These are phyloP conservation scores for Hypomontagnella submonticulosa DNA, from an alignment of 495 filamentous ascomycete genomes.

Conservation along the genomic window DNA sequence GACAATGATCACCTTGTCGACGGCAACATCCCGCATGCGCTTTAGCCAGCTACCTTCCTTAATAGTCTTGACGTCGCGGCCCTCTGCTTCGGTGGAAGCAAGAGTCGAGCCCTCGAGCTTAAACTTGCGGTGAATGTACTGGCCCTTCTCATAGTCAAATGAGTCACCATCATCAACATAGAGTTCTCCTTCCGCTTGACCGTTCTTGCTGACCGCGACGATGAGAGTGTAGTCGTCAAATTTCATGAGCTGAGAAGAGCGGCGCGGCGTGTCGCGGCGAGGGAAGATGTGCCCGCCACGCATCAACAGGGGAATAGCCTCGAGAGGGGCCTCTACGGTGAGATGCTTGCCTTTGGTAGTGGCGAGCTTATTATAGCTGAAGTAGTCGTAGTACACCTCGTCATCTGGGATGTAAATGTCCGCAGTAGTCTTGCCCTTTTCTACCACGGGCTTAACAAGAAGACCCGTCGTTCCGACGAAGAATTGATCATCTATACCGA, in stretches of 20 bases:
- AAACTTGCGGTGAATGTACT: conserved; percentile 87
- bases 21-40: conserved; percentile 75
- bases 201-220: conserved; percentile 74
- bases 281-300: conserved; percentile 92
- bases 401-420: conserved; percentile 88
- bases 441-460: conserved; percentile 86
- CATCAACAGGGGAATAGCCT: conserved; percentile 89
- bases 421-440: conserved; percentile 74
- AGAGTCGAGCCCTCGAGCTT: conserved; percentile 65
- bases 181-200: conserved; percentile 80
- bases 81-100: conserved; percentile 59
- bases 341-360: conserved; percentile 72
- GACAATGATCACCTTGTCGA: conserved; percentile 86
- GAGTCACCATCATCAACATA: conserved; percentile 96
- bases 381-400: conserved; percentile 94
- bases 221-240: conserved; percentile 95
- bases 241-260: conserved; percentile 87
- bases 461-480: conserved; percentile 89
- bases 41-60: conserved; percentile 80
- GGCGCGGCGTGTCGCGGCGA: conserved; percentile 85
- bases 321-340: conserved; percentile 78
- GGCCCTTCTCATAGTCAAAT: conserved; percentile 85
- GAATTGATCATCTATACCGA: conserved; percentile 91
- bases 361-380: conserved; percentile 78
- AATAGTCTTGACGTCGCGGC: conserved; percentile 64